These are phyloP conservation scores for Desmodesmus armatus DNA, from an alignment of 139 green algal genomes.

Conservation along the genomic window DNA sequence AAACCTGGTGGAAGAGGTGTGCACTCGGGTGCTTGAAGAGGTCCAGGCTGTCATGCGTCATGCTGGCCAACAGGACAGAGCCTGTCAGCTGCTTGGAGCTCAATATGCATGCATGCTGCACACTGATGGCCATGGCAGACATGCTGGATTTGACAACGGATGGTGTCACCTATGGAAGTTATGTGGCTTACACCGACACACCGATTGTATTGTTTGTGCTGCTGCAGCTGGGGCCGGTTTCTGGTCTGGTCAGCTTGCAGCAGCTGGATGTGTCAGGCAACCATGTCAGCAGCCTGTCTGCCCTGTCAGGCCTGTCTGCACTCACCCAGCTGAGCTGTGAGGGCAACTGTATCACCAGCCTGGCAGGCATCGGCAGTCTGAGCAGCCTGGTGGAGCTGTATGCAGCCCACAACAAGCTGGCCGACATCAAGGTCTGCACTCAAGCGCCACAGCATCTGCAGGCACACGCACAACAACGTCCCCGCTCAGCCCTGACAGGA, in stretches of 20 bases:
- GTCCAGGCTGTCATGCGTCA: too few relatives aligned
- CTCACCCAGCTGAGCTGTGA: conserved; percentile 79
- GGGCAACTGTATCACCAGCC: conserved; percentile 66
- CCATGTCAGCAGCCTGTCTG: conserved; percentile 67
- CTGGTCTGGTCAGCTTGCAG: background rate
- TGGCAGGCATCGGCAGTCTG: conserved; percentile 64
- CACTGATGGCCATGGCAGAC: too few relatives aligned
- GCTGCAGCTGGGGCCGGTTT: background rate
- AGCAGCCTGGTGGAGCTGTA: conserved; percentile 81
- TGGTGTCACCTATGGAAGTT: too few relatives aligned
- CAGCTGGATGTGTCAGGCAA: conserved; percentile 56
- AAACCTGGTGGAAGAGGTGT: conserved; percentile 30
- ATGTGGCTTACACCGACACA: too few relatives aligned
- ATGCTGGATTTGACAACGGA: too few relatives aligned
- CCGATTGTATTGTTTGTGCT: too few relatives aligned
- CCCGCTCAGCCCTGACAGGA: background rate
- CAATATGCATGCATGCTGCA: too few relatives aligned
- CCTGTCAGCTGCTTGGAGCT: too few relatives aligned
- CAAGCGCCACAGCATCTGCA: too few relatives aligned
- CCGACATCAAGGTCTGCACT: conserved; percentile 22
- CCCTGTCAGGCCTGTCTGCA: conserved; percentile 54
- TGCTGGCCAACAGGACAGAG: too few relatives aligned
- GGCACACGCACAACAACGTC: too few relatives aligned
- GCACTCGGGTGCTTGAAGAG: background rate
- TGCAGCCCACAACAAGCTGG: conserved; percentile 62